Base-by-base conservation (phyloP, 1,284 basidiomycete species). In the Apiotrichum gamsii region DNA sequence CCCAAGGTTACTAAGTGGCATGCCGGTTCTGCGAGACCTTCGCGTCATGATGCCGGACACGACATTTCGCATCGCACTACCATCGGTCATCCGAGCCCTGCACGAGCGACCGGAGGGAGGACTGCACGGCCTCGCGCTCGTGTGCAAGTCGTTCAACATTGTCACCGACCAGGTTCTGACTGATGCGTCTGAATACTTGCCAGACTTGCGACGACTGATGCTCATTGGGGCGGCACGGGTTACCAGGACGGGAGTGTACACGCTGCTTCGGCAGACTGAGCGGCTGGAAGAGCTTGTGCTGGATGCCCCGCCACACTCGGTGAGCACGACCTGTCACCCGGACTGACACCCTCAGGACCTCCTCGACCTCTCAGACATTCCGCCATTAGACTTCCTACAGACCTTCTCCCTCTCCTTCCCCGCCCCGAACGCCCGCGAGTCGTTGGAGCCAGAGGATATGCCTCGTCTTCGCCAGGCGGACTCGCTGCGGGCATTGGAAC, bases 11-110 rank as follows among this genome's bases (percentile, higher is more conserved):
- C 23, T 72, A 3, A 59, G 60, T 3, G 25, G 21, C 8, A 56
- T 65, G 47, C 31, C 52, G 2, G 38, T 51, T 4, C 47, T 72
- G 15, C 56, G 64, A 9, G 71, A 72, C 29, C 45, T 72, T 21
- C 43, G 66, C 8, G 57, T 72, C 15, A 68, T 70, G 60, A 64
- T 71, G 62, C 70, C 70, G 18, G 69, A 72, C 53, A 41, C 56
- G 16, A 42, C 37, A 13, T 56, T 65, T 24, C 51, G 60, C 11
- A 43, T 51, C 11, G 48, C 54, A 4, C 50, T 72, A 11, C 38
- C 56, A 5, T 47, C 49, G n/a, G 41, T 64, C 0, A 21, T 62
- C 0, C 33, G 39, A 9, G 38, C 36, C 3, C 49, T 72, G 4
- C 54, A 49, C 14, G 45, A 42, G 9, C 45, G 65, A 5, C 19